Evolutionary conservation across 345 rosid species (phyloP).

Genomic region (Adansonia digitata): DNA sequence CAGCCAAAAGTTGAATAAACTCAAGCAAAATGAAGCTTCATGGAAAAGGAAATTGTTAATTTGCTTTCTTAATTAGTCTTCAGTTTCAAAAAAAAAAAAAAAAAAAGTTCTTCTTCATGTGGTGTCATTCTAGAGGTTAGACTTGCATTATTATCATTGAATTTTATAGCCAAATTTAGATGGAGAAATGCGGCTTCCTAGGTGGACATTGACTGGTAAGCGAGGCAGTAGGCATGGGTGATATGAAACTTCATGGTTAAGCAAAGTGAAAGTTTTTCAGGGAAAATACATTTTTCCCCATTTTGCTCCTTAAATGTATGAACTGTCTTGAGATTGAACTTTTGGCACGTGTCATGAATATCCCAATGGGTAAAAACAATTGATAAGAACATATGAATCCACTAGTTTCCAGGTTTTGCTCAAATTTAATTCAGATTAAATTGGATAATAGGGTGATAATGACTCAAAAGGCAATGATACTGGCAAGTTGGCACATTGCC

Average conservation of each 20-base stretch:
- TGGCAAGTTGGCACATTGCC: not conserved
- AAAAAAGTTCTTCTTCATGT: not conserved
- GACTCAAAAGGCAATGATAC: not conserved
- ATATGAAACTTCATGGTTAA: constrained; percentile 4
- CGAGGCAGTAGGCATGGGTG: too few species aligned
- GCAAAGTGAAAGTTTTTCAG: not conserved
- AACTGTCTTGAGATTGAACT: not conserved
- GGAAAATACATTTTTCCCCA: not conserved
- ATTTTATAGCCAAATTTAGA: not conserved
- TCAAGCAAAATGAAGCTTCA: not conserved
- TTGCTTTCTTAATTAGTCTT: not conserved
- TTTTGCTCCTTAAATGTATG: not conserved
- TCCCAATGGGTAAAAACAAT: not conserved
- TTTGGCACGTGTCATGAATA: not conserved
- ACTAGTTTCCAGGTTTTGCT: not conserved
- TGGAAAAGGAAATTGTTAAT: not conserved
- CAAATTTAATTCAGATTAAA: not conserved
- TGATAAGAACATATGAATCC: not conserved
- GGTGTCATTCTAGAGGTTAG: not conserved
- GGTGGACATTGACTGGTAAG: not conserved
- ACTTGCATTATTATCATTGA: not conserved
- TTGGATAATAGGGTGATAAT: not conserved
- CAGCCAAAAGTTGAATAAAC: not conserved
- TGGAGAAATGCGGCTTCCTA: not conserved
- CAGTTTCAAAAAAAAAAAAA: too few species aligned